These are phyloP conservation scores for Suhomyces coccinellae DNA, from an alignment of 1,139 yeast genomes.

Conservation along the genomic window DNA sequence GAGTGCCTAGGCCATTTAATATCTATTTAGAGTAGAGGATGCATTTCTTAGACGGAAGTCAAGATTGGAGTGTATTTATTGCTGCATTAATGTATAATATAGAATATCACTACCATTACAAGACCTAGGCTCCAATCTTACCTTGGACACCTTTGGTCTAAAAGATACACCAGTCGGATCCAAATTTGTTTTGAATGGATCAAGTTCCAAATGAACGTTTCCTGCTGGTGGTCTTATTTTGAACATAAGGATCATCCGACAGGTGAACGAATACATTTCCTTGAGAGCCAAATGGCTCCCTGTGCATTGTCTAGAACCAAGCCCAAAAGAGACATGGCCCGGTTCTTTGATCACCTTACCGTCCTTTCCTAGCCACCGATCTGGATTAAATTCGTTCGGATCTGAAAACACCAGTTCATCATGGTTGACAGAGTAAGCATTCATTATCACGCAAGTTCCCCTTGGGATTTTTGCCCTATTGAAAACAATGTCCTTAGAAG, in stretches of 20 bases:
- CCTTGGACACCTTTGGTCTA: slow-evolving; percentile 51
- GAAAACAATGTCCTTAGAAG: slow-evolving; percentile 50
- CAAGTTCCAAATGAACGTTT: slow-evolving; percentile 36
- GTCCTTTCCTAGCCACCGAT: slow-evolving; percentile 50
- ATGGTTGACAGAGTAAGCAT: slow-evolving; percentile 71
- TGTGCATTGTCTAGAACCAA: slow-evolving; percentile 69
- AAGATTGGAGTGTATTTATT: neutral
- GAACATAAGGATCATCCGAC: slow-evolving; percentile 36
- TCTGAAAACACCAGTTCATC: slow-evolving; percentile 48
- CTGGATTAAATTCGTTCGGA: slow-evolving; percentile 58
- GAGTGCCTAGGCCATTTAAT: neutral
- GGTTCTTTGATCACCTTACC: slow-evolving; percentile 9
- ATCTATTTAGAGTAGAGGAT: neutral
- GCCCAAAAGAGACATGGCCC: slow-evolving; percentile 51
- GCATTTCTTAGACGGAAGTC: slow-evolving; percentile 3
- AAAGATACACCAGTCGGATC: slow-evolving; percentile 59
- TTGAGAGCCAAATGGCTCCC: slow-evolving; percentile 63
- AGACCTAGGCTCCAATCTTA: slow-evolving; percentile 25
- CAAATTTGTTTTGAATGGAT: slow-evolving; percentile 50
- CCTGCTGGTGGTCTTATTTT: slow-evolving; percentile 44
- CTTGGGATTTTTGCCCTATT: slow-evolving; percentile 47
- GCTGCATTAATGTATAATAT: slow-evolving; percentile 9
- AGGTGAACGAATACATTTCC: slow-evolving; percentile 52
- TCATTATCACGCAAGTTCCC: slow-evolving; percentile 61
- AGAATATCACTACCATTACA: slow-evolving; percentile 10